These are phyloP conservation scores for Pseudognaphalium luteoalbum DNA, from an alignment of 129 eudicot genomes.

Conservation along the genomic window DNA sequence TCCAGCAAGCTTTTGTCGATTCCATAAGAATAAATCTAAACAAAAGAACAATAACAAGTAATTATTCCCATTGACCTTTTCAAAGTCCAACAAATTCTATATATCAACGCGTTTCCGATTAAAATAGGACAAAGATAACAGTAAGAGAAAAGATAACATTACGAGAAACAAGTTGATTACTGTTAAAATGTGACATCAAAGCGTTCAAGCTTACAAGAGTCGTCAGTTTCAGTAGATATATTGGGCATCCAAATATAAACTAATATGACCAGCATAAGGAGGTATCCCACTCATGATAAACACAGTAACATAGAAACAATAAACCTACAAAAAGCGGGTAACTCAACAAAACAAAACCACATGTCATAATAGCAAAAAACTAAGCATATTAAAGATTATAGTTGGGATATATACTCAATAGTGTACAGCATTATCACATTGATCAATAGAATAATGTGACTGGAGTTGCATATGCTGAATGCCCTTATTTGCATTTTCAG, in stretches of 20 bases:
- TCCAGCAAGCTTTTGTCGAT: conserved; percentile 43
- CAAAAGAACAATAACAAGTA: background rate
- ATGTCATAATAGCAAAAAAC: background rate
- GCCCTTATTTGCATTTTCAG: conserved; percentile 3
- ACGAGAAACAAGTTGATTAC: background rate
- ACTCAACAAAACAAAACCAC: background rate
- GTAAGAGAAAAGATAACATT: background rate
- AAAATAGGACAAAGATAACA: background rate
- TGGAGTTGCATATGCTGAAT: conserved; percentile 5
- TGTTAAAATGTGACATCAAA: no score
- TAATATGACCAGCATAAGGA: background rate
- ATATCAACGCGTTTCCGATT: background rate
- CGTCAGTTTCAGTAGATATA: background rate
- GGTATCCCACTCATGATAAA: background rate
- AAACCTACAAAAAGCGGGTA: background rate
- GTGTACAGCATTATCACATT: background rate
- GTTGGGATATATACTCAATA: background rate
- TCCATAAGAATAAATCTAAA: conserved; percentile 49
- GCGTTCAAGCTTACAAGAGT: background rate
- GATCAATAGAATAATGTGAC: background rate
- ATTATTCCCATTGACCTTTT: conserved; percentile 6
- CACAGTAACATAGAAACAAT: background rate
- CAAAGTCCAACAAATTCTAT: conserved; percentile 4
- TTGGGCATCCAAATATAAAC: conserved; percentile 4
- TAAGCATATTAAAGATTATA: background rate